Evolutionary conservation across 495 filamentous ascomycete species (phyloP).

Genomic region (Tuber calosporum): DNA sequence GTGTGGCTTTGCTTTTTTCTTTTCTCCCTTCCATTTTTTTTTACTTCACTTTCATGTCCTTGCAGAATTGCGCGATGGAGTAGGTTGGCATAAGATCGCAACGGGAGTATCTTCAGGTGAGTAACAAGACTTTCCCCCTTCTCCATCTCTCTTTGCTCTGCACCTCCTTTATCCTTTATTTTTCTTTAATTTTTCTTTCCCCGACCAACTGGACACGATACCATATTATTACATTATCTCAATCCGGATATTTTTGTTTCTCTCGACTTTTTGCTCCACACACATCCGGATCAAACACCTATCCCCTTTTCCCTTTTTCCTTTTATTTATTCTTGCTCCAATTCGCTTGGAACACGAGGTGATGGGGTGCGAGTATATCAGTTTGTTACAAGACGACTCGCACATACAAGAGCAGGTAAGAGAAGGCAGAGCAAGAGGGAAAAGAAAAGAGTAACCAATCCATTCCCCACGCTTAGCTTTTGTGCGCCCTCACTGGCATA

Average conservation of each 20-base stretch:
- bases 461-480: neutral
- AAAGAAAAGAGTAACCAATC: neutral
- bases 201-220: neutral
- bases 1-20: neutral
- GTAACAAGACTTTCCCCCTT: neutral
- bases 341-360: neutral
- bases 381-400: neutral
- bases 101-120: neutral
- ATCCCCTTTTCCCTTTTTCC: neutral
- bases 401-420: neutral
- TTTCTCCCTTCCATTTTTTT: neutral
- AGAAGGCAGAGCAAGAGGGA: neutral
- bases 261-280: neutral
- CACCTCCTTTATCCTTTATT: neutral
- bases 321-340: neutral
- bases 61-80: neutral
- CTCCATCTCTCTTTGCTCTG: neutral
- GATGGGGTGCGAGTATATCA: neutral
- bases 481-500: neutral
- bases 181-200: too few species aligned
- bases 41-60: neutral
- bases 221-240: neutral
- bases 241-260: neutral
- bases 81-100: neutral
- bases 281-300: neutral